Evolutionary conservation across 345 rosid genomes (phyloP), one percentile per base, ranked within the genome.

Genomic region (Trapa incisa): DNA sequence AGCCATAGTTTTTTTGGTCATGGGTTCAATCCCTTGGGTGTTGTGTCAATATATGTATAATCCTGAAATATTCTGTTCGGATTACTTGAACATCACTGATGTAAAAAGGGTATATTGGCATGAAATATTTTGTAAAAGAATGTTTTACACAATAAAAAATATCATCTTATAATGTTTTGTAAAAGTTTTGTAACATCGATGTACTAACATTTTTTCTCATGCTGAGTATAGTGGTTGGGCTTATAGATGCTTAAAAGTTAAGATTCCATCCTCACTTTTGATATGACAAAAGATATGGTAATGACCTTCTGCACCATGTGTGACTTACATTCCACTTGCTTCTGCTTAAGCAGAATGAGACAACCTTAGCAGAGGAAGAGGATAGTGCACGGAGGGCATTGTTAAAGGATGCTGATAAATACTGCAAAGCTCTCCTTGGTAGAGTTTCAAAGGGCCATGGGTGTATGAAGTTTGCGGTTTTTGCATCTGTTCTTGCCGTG

Each of bases 401-500:
- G 41, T 58, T 81, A 66, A 81, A 74, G 76, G 82, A 83, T 8
- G 83, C 84, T 5, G 80, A 83, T 79, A 77, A 78, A 76, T 81
- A 73, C 68, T 78, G 86, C 79, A 85, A 81, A 72, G 70, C 64
- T 39, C 58, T 85, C 17, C 60, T 75, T 73, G 79, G 86, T 29
- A 66, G 37, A 16, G 12, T 75, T 16, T 78, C 81, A 0, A 67
- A 63, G 37, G 73, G 86, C 64, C 76, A 72, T 39, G 83, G 90
- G 58, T 85, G 78, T 66, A 0, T 80, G 71, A 85, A 75, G 65
- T 48, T 72, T 66, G 29, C 76, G 67, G 32, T 77, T 12, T 33
- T 85, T 22, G 57, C 76, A 36, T 66, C 81, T 2, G 57, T 75
- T 60, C 29, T 81, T 72, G 85, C 78, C 4, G 60, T 71, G 10